Base-by-base conservation (phyloP, 345 rosid genomes). In the Streptanthus diversifolius region DNA sequence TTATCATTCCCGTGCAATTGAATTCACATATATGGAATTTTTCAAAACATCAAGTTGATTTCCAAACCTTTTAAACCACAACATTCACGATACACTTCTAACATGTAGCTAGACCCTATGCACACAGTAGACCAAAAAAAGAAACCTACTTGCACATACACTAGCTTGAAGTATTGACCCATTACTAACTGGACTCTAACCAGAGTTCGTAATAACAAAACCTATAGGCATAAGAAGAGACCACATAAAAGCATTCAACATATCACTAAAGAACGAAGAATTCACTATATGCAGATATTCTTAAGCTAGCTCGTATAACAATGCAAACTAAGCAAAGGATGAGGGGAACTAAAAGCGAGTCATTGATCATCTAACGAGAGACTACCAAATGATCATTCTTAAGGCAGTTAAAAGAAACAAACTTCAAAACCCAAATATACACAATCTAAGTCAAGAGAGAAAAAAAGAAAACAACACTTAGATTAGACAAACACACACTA, bases 361-460 rank as follows among this genome's bases (percentile, higher is more conserved):
- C 36, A 69, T 33, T 35, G 5, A 55, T 71, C 41, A 65, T 66
- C 67, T 71, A 66, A 41, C 58, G 53, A 59, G 44, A 66, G 59
- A 41, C 68, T 59, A 41, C 73, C 63, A 55, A 66, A 32, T 33
- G 30, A 55, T 54, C 22, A 56, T 63, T 63, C 72, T 56, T 63
- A 43, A 5, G 62, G 10, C 43, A 64, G 25, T 71, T 33, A 63
- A 5, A 40, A 0, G 1, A 40, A 59, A 52, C 49, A 66, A 77
- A 67, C 72, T 72, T 57, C 76, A 77, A 30, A 56, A 56, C 80
- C 55, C 55, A 70, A 54, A 70, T 65, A 71, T 54, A 53, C 77
- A 77, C 74, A 72, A 43, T 66, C 81, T 77, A 78, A 58, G 73
- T 60, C 39, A 32, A 22, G 41, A 51, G 62, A 65, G 22, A 47